Percentiles rank a stretch among this genome's conserved stretches.
phyloP scores from a whole-genome alignment of 2,329 filamentous ascomycete genomes.

The Exophiala sp. region DNA sequence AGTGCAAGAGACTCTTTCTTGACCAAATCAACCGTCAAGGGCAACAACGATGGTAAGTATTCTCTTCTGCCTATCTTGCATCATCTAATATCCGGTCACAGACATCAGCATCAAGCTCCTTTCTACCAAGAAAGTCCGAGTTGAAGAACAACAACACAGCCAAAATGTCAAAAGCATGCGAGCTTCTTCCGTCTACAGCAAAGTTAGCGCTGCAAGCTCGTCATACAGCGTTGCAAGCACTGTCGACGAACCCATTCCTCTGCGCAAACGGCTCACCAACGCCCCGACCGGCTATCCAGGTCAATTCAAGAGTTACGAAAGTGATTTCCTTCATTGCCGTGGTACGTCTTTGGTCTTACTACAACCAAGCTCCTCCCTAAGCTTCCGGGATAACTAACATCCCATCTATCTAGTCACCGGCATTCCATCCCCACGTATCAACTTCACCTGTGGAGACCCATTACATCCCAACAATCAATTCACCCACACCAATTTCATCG shows the following conservation, averaged over 20 bases:
- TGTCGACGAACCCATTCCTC: neutral
- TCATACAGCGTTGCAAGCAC: neutral
- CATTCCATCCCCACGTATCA: neutral
- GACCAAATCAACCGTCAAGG: slow-evolving; percentile 8
- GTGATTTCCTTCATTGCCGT: slow-evolving; percentile 3
- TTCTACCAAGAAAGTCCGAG: slow-evolving; percentile 15
- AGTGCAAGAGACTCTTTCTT: slow-evolving; percentile 14
- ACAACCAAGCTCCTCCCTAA: neutral
- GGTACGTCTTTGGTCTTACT: neutral
- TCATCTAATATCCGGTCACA: neutral
- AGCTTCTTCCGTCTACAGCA: slow-evolving; percentile 12
- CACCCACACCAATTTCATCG: slow-evolving; percentile 20
- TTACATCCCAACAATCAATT: slow-evolving; percentile 19
- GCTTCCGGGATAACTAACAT: neutral
- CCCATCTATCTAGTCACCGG: neutral
- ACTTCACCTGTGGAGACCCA: slow-evolving; percentile 13
- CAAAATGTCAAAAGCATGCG: slow-evolving; percentile 10
- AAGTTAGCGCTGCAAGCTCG: neutral
- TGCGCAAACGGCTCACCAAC: slow-evolving; percentile 4
- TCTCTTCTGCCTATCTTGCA: no score
- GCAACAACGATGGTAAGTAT: slow-evolving; percentile 9
- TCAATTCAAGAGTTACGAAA: slow-evolving; percentile 20
- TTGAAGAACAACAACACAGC: slow-evolving; percentile 5
- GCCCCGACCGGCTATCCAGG: slow-evolving; percentile 15
- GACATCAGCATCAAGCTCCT: slow-evolving; percentile 13